A percentile compares a stretch with the other conserved stretches of the same genome.
These are phyloP conservation scores for Pichia kudriavzevii DNA, from an alignment of 1,139 yeast species.

Conservation along the genomic window DNA sequence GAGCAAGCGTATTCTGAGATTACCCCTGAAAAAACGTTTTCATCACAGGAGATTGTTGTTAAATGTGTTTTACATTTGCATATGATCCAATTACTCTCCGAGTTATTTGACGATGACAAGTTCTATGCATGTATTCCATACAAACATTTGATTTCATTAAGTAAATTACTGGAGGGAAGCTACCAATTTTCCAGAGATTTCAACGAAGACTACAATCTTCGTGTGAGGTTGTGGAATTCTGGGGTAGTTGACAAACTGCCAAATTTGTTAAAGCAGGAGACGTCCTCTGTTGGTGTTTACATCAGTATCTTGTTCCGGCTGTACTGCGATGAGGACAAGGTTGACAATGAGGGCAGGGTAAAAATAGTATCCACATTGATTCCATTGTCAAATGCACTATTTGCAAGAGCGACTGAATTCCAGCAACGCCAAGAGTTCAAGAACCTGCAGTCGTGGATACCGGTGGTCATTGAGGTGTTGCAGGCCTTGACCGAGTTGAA, in stretches of 20 bases:
- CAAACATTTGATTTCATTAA: slow-evolving; percentile 48
- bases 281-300: slow-evolving; percentile 82
- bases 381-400: slow-evolving; percentile 64
- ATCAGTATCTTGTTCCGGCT: slow-evolving; percentile 73
- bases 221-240: slow-evolving; percentile 83
- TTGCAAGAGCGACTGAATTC: slow-evolving; percentile 60
- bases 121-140: slow-evolving; percentile 70
- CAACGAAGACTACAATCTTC: slow-evolving; percentile 79
- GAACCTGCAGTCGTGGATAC: slow-evolving; percentile 80
- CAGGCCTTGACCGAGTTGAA: slow-evolving; percentile 77
- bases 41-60: slow-evolving; percentile 56
- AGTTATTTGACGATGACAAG: slow-evolving; percentile 60
- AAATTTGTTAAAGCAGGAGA: slow-evolving; percentile 83
- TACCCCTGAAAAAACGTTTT: slow-evolving; percentile 6
- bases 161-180: slow-evolving; percentile 56
- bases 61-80: slow-evolving; percentile 86
- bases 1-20: slow-evolving; percentile 12
- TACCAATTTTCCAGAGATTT: slow-evolving; percentile 79
- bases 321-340: slow-evolving; percentile 57
- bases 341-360: slow-evolving; percentile 27
- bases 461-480: slow-evolving; percentile 79
- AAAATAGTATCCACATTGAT: slow-evolving; percentile 49
- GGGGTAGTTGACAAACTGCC: slow-evolving; percentile 92
- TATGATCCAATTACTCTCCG: slow-evolving; percentile 82
- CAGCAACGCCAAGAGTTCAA: slow-evolving; percentile 75